These are phyloP conservation scores for Phialophora tarda DNA, from an alignment of 2,329 filamentous ascomycete genomes.

Conservation along the genomic window DNA sequence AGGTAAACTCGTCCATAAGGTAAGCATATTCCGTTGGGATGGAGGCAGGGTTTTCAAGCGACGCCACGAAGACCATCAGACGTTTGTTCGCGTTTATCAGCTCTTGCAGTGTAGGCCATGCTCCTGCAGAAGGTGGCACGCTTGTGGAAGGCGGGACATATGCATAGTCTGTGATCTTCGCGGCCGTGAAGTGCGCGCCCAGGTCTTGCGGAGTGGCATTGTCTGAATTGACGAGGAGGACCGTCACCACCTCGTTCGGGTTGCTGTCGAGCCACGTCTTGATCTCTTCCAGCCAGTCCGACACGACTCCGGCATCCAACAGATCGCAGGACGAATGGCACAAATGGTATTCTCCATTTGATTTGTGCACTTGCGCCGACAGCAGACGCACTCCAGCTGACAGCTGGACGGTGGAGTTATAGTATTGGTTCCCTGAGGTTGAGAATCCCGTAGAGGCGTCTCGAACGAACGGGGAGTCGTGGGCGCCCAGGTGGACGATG, in stretches of 20 bases:
- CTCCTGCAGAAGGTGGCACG: slow-evolving; percentile 45
- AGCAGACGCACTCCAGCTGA: slow-evolving; percentile 73
- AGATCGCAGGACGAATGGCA: slow-evolving; percentile 73
- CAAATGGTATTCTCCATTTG: slow-evolving; percentile 64
- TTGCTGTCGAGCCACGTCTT: slow-evolving; percentile 72
- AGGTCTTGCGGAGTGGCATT: slow-evolving; percentile 62
- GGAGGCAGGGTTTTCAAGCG: slow-evolving; percentile 40
- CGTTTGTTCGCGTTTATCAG: slow-evolving; percentile 70
- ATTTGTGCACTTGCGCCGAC: slow-evolving; percentile 72
- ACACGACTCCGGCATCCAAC: slow-evolving; percentile 70
- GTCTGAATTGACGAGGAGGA: slow-evolving; percentile 75
- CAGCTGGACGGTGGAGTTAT: slow-evolving; percentile 73
- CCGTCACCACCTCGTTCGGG: slow-evolving; percentile 75
- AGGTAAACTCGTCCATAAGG: slow-evolving; percentile 52
- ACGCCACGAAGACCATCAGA: slow-evolving; percentile 72
- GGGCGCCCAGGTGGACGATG: slow-evolving; percentile 78
- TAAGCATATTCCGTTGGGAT: slow-evolving; percentile 48
- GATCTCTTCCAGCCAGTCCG: slow-evolving; percentile 67
- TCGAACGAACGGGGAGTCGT: slow-evolving; percentile 74
- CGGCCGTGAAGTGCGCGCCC: slow-evolving; percentile 59
- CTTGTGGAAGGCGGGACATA: slow-evolving; percentile 60
- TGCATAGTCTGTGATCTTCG: slow-evolving; percentile 66
- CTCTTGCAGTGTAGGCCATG: slow-evolving; percentile 74
- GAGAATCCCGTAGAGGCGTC: slow-evolving; percentile 67
- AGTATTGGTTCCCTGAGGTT: slow-evolving; percentile 71